These are phyloP conservation scores for Suillus clintonianus DNA, from an alignment of 768 basidiomycete genomes.

Conservation along the genomic window DNA sequence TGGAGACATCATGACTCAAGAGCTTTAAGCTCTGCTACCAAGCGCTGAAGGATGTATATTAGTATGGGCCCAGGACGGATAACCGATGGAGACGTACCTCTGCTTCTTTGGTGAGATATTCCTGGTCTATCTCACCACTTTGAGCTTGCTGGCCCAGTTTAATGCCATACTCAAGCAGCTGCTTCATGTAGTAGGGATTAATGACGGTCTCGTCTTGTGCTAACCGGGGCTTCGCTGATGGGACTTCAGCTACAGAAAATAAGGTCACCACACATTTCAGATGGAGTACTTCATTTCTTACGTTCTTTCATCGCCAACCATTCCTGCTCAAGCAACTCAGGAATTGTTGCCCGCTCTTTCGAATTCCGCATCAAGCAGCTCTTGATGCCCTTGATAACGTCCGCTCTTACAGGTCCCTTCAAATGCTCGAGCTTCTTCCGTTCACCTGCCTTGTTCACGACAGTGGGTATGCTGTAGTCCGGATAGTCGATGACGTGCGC, in stretches of 20 bases:
- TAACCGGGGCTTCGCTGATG: slow-evolving; percentile 35
- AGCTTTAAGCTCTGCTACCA: slow-evolving; percentile 63
- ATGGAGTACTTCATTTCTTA: slow-evolving; percentile 14
- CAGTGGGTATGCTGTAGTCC: slow-evolving; percentile 54
- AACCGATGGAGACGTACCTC: slow-evolving; percentile 43
- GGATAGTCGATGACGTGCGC: slow-evolving; percentile 82
- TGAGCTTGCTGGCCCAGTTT: slow-evolving; percentile 49
- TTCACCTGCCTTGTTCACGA: slow-evolving; percentile 34
- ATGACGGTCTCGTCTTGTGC: slow-evolving; percentile 67
- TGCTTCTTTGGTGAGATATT: slow-evolving; percentile 53
- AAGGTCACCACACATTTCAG: neutral
- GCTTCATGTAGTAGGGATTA: slow-evolving; percentile 78
- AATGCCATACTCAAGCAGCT: slow-evolving; percentile 72
- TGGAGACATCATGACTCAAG: slow-evolving; percentile 39
- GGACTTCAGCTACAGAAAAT: slow-evolving; percentile 22
- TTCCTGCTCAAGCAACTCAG: slow-evolving; percentile 77
- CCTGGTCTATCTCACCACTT: slow-evolving; percentile 44
- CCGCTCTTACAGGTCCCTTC: slow-evolving; percentile 65
- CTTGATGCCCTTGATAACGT: slow-evolving; percentile 82
- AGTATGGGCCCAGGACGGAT: slow-evolving; percentile 1
- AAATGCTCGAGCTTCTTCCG: slow-evolving; percentile 65
- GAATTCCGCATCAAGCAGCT: slow-evolving; percentile 77
- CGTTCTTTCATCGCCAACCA: slow-evolving; percentile 66
- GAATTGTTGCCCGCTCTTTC: slow-evolving; percentile 86
- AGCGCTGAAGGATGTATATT: slow-evolving; percentile 42